Conservation (phyloP, 192 early-diverging fungal genomes). For the Mortierella alpina region DNA sequence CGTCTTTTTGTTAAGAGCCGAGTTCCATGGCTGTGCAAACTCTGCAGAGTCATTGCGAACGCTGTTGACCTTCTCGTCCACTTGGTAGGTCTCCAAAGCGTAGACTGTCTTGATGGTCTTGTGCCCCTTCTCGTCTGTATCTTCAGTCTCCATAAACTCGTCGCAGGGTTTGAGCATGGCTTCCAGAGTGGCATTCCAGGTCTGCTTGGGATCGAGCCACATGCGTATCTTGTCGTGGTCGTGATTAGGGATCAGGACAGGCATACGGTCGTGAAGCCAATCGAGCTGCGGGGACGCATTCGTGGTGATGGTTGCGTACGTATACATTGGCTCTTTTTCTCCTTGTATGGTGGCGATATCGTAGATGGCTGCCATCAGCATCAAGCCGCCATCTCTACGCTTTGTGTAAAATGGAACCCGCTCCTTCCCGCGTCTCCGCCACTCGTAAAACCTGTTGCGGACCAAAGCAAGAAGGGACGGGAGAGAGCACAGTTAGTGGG, state of each 20-base stretch:
- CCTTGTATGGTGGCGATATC: conserved; percentile 54
- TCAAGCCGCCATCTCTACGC: conserved; percentile 58
- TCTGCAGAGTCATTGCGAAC: conserved; percentile 57
- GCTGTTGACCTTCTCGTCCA: conserved; percentile 59
- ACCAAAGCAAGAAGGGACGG: background rate
- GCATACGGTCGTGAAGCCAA: conserved; percentile 70
- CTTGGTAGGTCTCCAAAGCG: conserved; percentile 57
- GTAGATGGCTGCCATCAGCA: conserved; percentile 65
- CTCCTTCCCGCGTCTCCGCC: conserved; percentile 61
- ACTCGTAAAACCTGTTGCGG: conserved; percentile 64
- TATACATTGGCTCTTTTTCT: conserved; percentile 48
- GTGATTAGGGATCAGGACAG: conserved; percentile 62
- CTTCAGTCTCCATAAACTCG: conserved; percentile 45
- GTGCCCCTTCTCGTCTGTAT: background rate
- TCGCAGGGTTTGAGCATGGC: conserved; percentile 60
- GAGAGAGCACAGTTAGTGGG: background rate
- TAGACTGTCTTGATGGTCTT: background rate
- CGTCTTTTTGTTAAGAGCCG: conserved; percentile 41
- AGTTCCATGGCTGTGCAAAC: conserved; percentile 58
- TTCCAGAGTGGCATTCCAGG: conserved; percentile 50
- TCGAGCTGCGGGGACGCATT: conserved; percentile 49
- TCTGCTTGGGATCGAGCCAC: conserved; percentile 60
- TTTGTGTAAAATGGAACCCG: conserved; percentile 59
- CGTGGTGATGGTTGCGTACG: conserved; percentile 66
- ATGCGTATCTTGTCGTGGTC: conserved; percentile 45